Percentiles rank a stretch among this genome's conserved stretches.
phyloP scores from a whole-genome alignment of 805 yeast genomes.

The Metschnikowia anglica region DNA sequence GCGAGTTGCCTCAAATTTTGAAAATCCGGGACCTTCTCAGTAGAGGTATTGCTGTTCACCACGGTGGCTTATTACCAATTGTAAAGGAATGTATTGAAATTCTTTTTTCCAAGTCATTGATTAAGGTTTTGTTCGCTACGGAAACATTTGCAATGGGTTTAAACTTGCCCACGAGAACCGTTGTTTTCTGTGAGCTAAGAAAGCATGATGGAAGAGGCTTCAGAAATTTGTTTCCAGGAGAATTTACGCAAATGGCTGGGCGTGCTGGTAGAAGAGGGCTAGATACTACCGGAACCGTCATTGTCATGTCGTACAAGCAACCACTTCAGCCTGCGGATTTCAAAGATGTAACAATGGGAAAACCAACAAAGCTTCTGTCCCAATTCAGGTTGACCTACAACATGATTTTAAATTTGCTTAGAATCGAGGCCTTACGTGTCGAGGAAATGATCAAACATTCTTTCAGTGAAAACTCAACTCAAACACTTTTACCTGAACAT shows the following conservation, averaged over 20 bases:
- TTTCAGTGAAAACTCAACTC: conserved; percentile 87
- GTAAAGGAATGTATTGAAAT: conserved; percentile 93
- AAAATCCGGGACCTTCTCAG: conserved; percentile 78
- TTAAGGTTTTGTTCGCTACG: conserved; percentile 91
- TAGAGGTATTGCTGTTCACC: conserved; percentile 94
- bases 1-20: conserved; percentile 88
- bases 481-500: conserved; percentile 82
- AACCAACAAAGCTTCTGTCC: conserved; percentile 84
- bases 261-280: conserved; percentile 98
- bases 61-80: conserved; percentile 90
- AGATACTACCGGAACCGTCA: conserved; percentile 91
- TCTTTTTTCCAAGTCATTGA: conserved; percentile 78
- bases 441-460: conserved; percentile 98
- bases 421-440: conserved; percentile 94
- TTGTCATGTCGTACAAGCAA: conserved; percentile 77
- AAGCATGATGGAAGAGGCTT: conserved; percentile 89
- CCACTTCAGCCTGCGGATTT: conserved; percentile 59
- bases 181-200: conserved; percentile 78
- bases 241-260: conserved; percentile 98
- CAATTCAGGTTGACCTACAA: conserved; percentile 94
- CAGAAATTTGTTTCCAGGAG: conserved; percentile 88
- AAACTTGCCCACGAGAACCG: conserved; percentile 94
- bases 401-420: conserved; percentile 86
- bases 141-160: conserved; percentile 99
- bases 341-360: conserved; percentile 81